A percentile compares a stretch with the other conserved stretches of the same genome.
These are phyloP conservation scores for Diaporthe sp. DNA, from an alignment of 2,329 filamentous ascomycete genomes.

Conservation along the genomic window DNA sequence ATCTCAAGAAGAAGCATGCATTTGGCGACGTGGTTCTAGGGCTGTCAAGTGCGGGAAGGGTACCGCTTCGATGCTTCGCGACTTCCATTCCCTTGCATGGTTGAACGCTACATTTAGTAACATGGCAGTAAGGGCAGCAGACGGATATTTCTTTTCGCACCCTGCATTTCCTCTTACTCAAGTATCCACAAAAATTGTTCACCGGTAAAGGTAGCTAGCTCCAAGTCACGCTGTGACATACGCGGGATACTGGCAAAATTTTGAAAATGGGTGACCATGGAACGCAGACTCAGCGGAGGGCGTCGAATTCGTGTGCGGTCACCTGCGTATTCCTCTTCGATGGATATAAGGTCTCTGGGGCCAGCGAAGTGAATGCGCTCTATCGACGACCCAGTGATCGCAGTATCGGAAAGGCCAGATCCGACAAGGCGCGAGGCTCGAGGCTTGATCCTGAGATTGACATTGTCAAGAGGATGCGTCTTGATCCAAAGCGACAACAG, in stretches of 20 bases:
- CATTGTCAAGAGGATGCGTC: not conserved
- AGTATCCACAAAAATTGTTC: not conserved
- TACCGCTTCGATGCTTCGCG: not conserved
- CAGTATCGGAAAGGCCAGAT: not conserved
- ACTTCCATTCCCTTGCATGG: not conserved
- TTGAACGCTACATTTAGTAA: no score
- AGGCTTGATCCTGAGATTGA: not conserved
- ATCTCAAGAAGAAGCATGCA: not conserved
- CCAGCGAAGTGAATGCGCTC: not conserved
- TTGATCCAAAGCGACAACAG: not conserved
- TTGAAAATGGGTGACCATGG: not conserved
- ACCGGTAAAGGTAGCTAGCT: not conserved
- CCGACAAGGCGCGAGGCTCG: not conserved
- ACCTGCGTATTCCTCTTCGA: not conserved
- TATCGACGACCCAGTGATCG: not conserved
- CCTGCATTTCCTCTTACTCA: not conserved
- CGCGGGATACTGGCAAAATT: not conserved
- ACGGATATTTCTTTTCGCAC: not conserved
- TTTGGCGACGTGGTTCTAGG: not conserved
- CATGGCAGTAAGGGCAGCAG: not conserved
- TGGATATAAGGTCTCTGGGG: not conserved
- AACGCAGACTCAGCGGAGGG: not conserved
- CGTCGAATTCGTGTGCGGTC: not conserved
- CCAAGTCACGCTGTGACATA: not conserved
- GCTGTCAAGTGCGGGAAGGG: not conserved